A percentile compares a stretch with the other conserved stretches of the same genome.
Evolutionary conservation across 2,329 filamentous ascomycete genomes (phyloP).

Genomic region (Botrytis hyacinthi): DNA sequence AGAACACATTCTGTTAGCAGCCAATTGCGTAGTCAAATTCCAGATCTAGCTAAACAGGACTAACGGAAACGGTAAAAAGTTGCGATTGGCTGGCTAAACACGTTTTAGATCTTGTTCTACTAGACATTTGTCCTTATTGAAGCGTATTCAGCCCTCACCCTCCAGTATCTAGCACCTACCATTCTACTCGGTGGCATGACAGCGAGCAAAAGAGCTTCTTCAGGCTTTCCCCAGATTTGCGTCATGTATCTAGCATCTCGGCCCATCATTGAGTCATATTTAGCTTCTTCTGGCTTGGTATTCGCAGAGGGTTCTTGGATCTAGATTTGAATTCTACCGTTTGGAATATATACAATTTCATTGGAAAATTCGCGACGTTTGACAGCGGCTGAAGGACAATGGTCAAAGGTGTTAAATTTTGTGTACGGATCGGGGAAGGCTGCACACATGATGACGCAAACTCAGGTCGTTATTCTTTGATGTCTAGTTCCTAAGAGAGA

Average conservation of each 20-base stretch:
- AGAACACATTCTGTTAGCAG: no score
- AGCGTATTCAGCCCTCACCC: neutral
- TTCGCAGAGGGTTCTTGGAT: neutral
- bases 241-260: neutral
- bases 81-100: slow-evolving; percentile 16
- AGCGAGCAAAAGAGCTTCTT: neutral
- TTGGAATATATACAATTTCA: neutral
- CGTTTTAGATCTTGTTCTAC: neutral
- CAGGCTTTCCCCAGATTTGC: neutral
- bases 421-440: neutral
- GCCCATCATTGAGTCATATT: neutral
- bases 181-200: neutral
- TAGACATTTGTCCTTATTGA: neutral
- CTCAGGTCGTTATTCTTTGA: neutral
- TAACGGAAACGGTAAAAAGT: neutral
- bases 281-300: no score
- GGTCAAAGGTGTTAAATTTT: neutral
- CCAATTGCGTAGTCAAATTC: neutral
- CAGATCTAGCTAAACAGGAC: neutral
- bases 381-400: neutral
- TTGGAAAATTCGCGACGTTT: neutral
- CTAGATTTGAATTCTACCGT: neutral
- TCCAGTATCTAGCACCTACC: neutral
- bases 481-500: neutral
- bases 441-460: neutral